Evolutionary conservation across 2,329 filamentous ascomycete species (phyloP).

Genomic region (Zymoseptoria pseudotritici): DNA sequence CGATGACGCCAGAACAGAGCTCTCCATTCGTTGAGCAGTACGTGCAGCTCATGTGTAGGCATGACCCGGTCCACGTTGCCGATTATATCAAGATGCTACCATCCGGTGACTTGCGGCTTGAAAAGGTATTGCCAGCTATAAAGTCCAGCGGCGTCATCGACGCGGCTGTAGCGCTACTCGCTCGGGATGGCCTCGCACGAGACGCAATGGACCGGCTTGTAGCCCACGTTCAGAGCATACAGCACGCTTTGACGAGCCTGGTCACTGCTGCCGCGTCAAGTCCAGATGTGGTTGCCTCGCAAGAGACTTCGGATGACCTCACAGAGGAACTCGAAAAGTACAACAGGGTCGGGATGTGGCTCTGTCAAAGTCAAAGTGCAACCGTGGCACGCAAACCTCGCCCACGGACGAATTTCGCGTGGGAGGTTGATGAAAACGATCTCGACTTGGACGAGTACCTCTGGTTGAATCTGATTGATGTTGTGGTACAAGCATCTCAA

Average conservation of each 20-base stretch:
- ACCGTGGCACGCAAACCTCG: slow-evolving; percentile 31
- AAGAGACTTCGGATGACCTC: slow-evolving; percentile 64
- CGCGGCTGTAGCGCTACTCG: slow-evolving; percentile 84
- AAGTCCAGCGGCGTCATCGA: slow-evolving; percentile 86
- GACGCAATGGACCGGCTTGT: slow-evolving; percentile 79
- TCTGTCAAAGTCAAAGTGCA: slow-evolving; percentile 80
- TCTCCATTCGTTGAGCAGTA: slow-evolving; percentile 71
- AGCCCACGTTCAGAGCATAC: slow-evolving; percentile 71
- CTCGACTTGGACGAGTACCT: slow-evolving; percentile 55
- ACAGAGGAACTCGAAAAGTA: slow-evolving; percentile 80
- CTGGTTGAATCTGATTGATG: slow-evolving; percentile 60
- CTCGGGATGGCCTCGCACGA: slow-evolving; percentile 73
- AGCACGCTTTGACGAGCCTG: slow-evolving; percentile 68
- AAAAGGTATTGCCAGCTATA: slow-evolving; percentile 75
- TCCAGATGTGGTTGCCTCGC: slow-evolving; percentile 50
- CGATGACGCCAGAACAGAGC: slow-evolving; percentile 24
- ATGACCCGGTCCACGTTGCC: slow-evolving; percentile 72
- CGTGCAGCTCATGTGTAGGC: slow-evolving; percentile 83
- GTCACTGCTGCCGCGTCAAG: slow-evolving; percentile 54
- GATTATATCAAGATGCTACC: slow-evolving; percentile 74
- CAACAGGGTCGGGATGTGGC: slow-evolving; percentile 85
- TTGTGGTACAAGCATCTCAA: slow-evolving; percentile 49
- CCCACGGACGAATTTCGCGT: slow-evolving; percentile 30
- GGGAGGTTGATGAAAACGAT: slow-evolving; percentile 48
- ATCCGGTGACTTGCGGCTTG: slow-evolving; percentile 68